Percentiles rank a stretch among this genome's conserved stretches.
Evolutionary conservation across 306 rosid genomes (phyloP).

Genomic region (Potentilla sterilis): DNA sequence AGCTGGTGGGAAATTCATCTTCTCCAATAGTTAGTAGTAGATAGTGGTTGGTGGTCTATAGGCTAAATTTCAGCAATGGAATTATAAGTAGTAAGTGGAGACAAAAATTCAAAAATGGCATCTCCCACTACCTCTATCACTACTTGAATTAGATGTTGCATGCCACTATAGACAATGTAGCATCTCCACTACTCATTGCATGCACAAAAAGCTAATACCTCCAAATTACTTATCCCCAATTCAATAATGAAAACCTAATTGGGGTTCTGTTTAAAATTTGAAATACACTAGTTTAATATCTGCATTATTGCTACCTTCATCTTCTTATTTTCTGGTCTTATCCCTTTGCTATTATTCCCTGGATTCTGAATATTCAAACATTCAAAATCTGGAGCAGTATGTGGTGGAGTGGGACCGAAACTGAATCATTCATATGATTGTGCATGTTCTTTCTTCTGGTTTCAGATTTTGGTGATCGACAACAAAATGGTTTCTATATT

Average conservation of each 20-base stretch:
- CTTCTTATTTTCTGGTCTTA: background rate
- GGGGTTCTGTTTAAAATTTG: slow-evolving; percentile 7
- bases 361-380: background rate
- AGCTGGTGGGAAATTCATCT: background rate
- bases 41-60: slow-evolving; percentile 20
- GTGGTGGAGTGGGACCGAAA: background rate
- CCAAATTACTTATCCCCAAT: background rate
- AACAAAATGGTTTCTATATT: background rate
- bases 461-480: background rate
- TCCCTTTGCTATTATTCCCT: background rate
- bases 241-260: background rate
- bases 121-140: slow-evolving; percentile 4
- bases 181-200: background rate
- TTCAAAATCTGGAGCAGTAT: background rate
- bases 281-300: background rate
- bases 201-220: background rate
- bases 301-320: background rate
- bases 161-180: background rate
- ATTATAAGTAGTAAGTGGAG: background rate
- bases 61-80: slow-evolving; percentile 14
- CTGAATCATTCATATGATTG: background rate
- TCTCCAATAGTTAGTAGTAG: background rate
- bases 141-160: slow-evolving; percentile 4
- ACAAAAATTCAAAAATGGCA: background rate
- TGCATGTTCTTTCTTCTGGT: background rate